Base-by-base conservation (phyloP, 805 yeast genomes). In the Sugiyamaella floridensis region DNA sequence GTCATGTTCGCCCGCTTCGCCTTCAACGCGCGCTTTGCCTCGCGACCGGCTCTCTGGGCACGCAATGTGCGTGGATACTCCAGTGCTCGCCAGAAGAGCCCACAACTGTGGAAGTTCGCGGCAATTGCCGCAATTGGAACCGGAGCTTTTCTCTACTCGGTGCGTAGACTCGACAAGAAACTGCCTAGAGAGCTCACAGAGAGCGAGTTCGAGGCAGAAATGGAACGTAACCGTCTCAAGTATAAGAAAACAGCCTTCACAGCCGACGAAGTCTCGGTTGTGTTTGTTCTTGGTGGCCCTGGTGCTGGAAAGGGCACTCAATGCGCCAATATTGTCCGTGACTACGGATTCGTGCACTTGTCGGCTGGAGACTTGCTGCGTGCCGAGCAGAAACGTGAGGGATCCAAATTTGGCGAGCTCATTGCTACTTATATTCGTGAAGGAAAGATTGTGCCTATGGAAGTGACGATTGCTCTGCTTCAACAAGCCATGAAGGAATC, bases 301-400 rank as follows among this genome's bases (percentile, higher is more conserved):
- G 98, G 98, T 18, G 87, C 96, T 28, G 98, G 99, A 44, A 93
- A 93, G 67, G 98, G 99, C 53, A 92, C 99, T 0, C 99, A 92
- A 71, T 88, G 97, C 74, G 85, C 83, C 32, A 86, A 81, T 64
- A 76, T 92, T 52, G 97, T 92, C 44, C 71, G 77, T 18, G 87
- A 89, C 61, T 85, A 80, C 66, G 82, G 83, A 15, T 93, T 90
- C 68, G 83, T 85, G 32, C 99, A 92, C 67, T 73, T 92, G 44
- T 83, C 95, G 40, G 99, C 99, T n/a, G 99, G 99, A 47, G 99
- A 92, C 67, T 78, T 93, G 60, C 76, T 92, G 60, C 80, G 99
- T 63, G 96, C 89, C 9, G 99, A 92, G 70, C 97, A 93, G 70
- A 71, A 74, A 29, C 83, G 97, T 61, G 75, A 78, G 44, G 95